Evolutionary conservation across 345 rosid genomes (phyloP).

Genomic region (Reutealis trisperma): DNA sequence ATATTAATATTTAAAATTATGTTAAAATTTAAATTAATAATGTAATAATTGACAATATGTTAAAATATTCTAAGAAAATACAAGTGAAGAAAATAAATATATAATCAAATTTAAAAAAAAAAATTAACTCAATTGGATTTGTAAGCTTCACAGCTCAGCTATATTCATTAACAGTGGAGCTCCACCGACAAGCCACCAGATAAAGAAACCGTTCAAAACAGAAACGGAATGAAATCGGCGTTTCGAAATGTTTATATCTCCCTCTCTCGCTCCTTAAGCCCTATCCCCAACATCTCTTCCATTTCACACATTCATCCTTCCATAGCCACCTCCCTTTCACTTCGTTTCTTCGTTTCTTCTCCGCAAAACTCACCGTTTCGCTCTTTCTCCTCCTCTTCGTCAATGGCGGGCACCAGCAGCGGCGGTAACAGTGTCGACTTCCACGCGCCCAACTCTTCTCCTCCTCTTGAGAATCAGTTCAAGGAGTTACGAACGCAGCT

Average conservation of each 20-base stretch:
- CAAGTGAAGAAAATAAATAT: no score
- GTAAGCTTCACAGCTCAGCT: no score
- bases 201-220: neutral
- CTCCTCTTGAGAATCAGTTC: constrained; percentile 74
- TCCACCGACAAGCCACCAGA: neutral
- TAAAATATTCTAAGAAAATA: no score
- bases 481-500: constrained; percentile 67
- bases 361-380: neutral
- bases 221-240: constrained; percentile 15
- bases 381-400: constrained; percentile 17
- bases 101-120: no score
- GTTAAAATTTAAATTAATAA: no score
- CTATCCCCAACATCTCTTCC: neutral
- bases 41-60: no score
- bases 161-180: no score
- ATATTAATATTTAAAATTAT: no score
- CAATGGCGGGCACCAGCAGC: constrained; percentile 54
- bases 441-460: constrained; percentile 22
- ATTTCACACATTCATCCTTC: neutral
- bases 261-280: constrained; percentile 10
- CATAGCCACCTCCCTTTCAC: neutral
- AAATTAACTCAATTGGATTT: no score
- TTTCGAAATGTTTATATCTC: constrained; percentile 15
- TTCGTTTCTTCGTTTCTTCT: neutral
- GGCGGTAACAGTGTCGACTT: constrained; percentile 16